These are phyloP conservation scores for Kregervanrija delftensis DNA, from an alignment of 805 yeast genomes.

Conservation along the genomic window DNA sequence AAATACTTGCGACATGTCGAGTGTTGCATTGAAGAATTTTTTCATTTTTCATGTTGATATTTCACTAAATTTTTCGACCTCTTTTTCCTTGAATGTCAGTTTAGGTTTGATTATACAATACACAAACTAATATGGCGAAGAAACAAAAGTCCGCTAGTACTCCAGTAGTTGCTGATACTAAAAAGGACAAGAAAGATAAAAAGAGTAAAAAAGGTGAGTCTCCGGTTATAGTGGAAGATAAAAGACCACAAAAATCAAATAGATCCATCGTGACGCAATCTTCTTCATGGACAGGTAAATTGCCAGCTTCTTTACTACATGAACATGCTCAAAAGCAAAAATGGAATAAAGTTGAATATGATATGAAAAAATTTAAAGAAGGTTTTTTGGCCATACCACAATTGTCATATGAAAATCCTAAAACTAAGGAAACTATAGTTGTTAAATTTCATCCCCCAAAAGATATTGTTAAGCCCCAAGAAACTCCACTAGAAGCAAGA, in stretches of 20 bases:
- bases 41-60: not conserved
- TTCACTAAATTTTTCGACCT: not conserved
- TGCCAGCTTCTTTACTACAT: constrained; percentile 79
- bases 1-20: not conserved
- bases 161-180: constrained; percentile 6
- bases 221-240: not conserved
- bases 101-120: not conserved
- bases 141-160: constrained; percentile 3
- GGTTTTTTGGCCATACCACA: constrained; percentile 65
- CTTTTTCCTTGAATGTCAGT: not conserved
- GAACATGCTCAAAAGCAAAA: constrained; percentile 83
- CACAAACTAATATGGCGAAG: constrained; percentile 13
- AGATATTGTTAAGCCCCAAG: constrained; percentile 54
- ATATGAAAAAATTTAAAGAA: constrained; percentile 40
- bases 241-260: constrained; percentile 14
- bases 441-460: constrained; percentile 48
- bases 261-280: constrained; percentile 55
- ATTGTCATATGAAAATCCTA: constrained; percentile 71
- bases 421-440: constrained; percentile 59
- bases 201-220: constrained; percentile 2
- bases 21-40: not conserved
- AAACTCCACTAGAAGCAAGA: constrained; percentile 82
- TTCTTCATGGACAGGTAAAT: constrained; percentile 89
- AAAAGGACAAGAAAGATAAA: constrained; percentile 11
- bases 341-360: constrained; percentile 84